Evolutionary conservation across 129 eudicot genomes (phyloP), one percentile per base, ranked within the genome.

Genomic region (Mikania micrantha): DNA sequence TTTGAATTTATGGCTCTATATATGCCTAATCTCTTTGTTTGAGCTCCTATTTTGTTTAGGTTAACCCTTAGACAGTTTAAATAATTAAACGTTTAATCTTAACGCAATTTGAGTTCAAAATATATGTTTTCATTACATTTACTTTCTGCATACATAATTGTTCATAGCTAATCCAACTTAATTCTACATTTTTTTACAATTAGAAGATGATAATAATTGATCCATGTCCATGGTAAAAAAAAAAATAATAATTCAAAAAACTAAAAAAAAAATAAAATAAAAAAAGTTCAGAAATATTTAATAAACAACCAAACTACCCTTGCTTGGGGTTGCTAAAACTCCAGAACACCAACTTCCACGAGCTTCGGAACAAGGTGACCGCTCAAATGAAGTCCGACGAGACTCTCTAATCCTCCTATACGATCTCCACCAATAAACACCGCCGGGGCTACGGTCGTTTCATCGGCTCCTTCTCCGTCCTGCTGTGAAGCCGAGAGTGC

Each of bases 381-480:
- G 10, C 87, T 78, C 44, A 92, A 63, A 64, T 92, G 98, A 32
- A 92, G 86, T 29, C 83, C 98, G 19, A 92, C 86, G 17, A 92
- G 90, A 66, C 86, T 84, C 72, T 88, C 98, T 11, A 88, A 35
- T 1, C 95, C 96, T 0, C 98, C 98, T 29, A 92, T 82, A 15
- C 95, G 84, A 10, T 80, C 69, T 35, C 95, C 96, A 0, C 98
- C 98, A 22, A 92, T 78, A 70, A 82, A 92, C 54, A 92, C 79
- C 59, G 85, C 95, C 74, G 98, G 98, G 17, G 87, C 80, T 1
- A 36, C 80, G 0, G 69, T 79, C 20, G 70, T 34, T 1, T 11
- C 60, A 36, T 56, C 62, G n/a, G n/a, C 36, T 1, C 20, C 79
- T 12, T 44, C 66, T 32, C 60, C 78, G n/a, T 27, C 76, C 7